Percentiles rank a stretch among this genome's conserved stretches.
phyloP scores from a whole-genome alignment of 1,284 basidiomycete species.

The Cutaneotrichosporon sp. region DNA sequence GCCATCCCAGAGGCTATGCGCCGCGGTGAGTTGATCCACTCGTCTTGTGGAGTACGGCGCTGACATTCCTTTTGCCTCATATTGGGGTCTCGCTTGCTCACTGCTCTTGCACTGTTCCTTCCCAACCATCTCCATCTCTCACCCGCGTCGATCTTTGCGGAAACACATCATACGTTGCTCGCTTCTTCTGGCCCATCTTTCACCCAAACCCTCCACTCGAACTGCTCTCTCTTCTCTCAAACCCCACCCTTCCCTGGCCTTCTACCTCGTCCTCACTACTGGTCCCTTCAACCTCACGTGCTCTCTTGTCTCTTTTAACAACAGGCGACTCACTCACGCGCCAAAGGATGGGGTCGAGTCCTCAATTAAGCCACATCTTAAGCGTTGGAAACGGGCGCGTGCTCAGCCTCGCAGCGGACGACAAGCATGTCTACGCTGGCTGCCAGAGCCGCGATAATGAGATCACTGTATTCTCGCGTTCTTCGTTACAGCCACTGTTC shows the following conservation, averaged over 20 bases:
- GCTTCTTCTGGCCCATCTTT: too few relatives aligned
- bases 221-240: too few relatives aligned
- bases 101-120: not conserved
- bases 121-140: not conserved
- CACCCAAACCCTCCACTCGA: too few relatives aligned
- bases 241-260: not conserved
- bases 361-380: slow-evolving; percentile 49
- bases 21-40: slow-evolving; percentile 3
- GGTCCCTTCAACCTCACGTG: not conserved
- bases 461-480: slow-evolving; percentile 71
- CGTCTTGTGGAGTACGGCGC: not conserved
- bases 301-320: not conserved
- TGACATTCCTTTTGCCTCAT: not conserved
- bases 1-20: slow-evolving; percentile 13
- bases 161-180: too few relatives aligned
- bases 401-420: slow-evolving; percentile 71
- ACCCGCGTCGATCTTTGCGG: not conserved
- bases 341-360: slow-evolving; percentile 47
- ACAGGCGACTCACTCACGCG: slow-evolving; percentile 47
- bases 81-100: not conserved
- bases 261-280: not conserved
- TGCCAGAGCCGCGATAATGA: slow-evolving; percentile 74
- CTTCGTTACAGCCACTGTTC: slow-evolving; percentile 66
- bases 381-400: slow-evolving; percentile 55
- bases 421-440: slow-evolving; percentile 74